phyloP scores from a whole-genome alignment of 2,329 filamentous ascomycete species.

The Stagonosporopsis vannaccii region DNA sequence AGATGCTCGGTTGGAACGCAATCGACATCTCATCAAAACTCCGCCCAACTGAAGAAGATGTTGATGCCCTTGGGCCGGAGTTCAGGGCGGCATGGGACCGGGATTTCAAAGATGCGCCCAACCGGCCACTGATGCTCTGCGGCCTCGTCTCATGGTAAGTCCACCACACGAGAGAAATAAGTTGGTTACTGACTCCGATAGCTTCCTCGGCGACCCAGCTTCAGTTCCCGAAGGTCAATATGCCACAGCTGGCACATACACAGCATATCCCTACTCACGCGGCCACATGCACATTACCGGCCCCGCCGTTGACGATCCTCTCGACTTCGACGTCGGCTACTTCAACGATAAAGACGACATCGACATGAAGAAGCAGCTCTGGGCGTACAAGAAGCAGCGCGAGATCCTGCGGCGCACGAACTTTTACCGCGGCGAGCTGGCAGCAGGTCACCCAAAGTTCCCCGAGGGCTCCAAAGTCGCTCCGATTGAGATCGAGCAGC shows the following conservation, averaged over 20 bases:
- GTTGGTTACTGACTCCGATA: constrained; percentile 4
- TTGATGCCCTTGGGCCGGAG: constrained; percentile 60
- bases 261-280: constrained; percentile 67
- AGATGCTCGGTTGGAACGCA: constrained; percentile 64
- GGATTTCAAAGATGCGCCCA: constrained; percentile 58
- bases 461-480: constrained; percentile 28
- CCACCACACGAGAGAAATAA: too few relatives aligned
- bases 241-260: constrained; percentile 61
- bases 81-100: constrained; percentile 64
- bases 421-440: constrained; percentile 57
- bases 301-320: constrained; percentile 53
- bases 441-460: constrained; percentile 46
- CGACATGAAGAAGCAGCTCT: constrained; percentile 66
- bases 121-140: constrained; percentile 60
- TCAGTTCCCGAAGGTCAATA: constrained; percentile 57
- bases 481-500: constrained; percentile 18
- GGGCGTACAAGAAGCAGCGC: constrained; percentile 71
- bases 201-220: constrained; percentile 42
- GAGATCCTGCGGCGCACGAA: constrained; percentile 65
- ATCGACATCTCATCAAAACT: constrained; percentile 65
- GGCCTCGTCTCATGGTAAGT: constrained; percentile 49
- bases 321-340: constrained; percentile 66
- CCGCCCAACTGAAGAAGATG: constrained; percentile 62
- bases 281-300: constrained; percentile 67
- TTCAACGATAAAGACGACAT: constrained; percentile 62